Percentiles rank a stretch among this genome's conserved stretches.
Evolutionary conservation across 257 asterid species (phyloP).

Genomic region (Solanum clarkiae): DNA sequence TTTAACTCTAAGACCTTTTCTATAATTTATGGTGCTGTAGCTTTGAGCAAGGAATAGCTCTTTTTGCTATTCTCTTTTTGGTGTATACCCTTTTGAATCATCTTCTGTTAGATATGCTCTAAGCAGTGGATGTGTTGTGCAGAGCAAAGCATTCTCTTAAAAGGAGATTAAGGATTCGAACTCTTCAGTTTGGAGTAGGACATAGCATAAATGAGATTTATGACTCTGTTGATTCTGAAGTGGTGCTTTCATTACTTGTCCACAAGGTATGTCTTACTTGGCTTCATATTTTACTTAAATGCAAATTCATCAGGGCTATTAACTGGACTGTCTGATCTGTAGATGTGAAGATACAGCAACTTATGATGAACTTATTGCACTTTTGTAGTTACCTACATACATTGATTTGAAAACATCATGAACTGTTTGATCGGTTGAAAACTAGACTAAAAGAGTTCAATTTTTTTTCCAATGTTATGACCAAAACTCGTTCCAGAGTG

Average conservation of each 20-base stretch:
- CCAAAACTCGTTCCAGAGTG: not conserved
- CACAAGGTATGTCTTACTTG: conserved; percentile 56
- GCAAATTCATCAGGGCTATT: not conserved
- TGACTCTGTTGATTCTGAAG: conserved; percentile 89
- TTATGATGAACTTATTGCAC: not conserved
- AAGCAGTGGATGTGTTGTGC: conserved; percentile 15
- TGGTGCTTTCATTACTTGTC: conserved; percentile 75
- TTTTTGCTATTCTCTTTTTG: not conserved
- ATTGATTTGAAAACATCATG: not conserved
- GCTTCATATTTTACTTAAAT: not conserved
- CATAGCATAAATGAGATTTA: conserved; percentile 69
- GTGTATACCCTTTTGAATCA: not conserved
- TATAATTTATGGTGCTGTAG: not conserved
- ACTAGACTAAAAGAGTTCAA: not conserved
- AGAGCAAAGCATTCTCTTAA: conserved; percentile 64
- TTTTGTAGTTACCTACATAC: not conserved
- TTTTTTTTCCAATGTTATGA: not conserved
- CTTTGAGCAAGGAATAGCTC: not conserved
- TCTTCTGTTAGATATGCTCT: not conserved
- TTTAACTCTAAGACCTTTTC: not conserved
- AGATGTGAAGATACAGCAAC: not conserved
- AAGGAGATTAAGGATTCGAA: conserved; percentile 90
- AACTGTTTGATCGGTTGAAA: not conserved
- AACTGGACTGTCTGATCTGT: not conserved
- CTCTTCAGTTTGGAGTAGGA: conserved; percentile 69